Percentiles rank a stretch among this genome's conserved stretches.
Conservation (phyloP, 768 basidiomycete genomes). For the Porphyrellus cyaneotinctus region DNA sequence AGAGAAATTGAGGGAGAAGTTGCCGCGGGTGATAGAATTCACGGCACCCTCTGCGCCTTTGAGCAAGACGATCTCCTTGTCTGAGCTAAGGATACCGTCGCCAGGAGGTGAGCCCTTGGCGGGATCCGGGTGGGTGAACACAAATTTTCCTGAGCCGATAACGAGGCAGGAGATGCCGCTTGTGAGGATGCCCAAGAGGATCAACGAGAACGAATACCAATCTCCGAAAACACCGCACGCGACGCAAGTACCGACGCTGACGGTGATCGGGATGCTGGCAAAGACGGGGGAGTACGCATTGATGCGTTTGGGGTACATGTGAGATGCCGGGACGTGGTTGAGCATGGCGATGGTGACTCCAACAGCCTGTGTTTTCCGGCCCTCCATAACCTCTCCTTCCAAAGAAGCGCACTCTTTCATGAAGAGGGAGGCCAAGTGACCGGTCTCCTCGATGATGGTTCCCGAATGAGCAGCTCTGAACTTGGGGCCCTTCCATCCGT, state of each 20-base stretch:
- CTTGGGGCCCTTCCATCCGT: conserved; percentile 30
- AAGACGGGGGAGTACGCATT: conserved; percentile 20
- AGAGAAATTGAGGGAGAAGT: conserved; percentile 19
- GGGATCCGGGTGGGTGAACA: conserved; percentile 23
- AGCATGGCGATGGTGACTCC: conserved; percentile 30
- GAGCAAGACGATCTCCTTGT: conserved; percentile 25
- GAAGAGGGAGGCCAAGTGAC: conserved; percentile 31
- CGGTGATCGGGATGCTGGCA: conserved; percentile 30
- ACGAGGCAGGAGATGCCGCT: conserved; percentile 31
- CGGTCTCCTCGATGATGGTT: conserved; percentile 27
- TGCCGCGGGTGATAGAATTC: conserved; percentile 29
- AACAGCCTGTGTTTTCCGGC: conserved; percentile 22
- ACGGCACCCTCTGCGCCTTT: conserved; percentile 28
- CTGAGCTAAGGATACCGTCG: conserved; percentile 27
- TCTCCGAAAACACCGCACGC: conserved; percentile 28
- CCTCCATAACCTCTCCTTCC: conserved; percentile 15
- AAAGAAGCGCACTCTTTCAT: conserved; percentile 19
- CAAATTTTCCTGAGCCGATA: conserved; percentile 32
- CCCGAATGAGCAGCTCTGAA: conserved; percentile 33
- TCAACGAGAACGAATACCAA: conserved; percentile 34
- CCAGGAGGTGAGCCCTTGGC: conserved; percentile 22
- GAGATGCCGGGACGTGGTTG: conserved; percentile 15
- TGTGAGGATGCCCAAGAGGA: conserved; percentile 32
- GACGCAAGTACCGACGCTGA: conserved; percentile 27
- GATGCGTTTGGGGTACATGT: conserved; percentile 19